These are phyloP conservation scores for Sporothrix dimorphospora DNA, from an alignment of 2,329 filamentous ascomycete species.

Conservation along the genomic window DNA sequence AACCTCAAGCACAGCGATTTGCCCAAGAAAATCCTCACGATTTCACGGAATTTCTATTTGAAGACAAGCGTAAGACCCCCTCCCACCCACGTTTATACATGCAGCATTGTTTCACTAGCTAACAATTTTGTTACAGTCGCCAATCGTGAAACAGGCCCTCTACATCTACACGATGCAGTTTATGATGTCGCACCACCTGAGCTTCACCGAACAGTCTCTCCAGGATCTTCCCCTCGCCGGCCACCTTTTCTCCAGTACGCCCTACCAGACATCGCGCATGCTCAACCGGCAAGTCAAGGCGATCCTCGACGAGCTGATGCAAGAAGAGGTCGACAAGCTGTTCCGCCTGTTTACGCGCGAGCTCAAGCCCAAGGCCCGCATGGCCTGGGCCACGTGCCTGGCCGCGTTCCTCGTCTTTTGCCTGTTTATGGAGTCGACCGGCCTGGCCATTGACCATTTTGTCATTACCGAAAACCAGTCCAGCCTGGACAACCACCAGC, in stretches of 20 bases:
- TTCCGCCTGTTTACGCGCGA: slow-evolving; percentile 58
- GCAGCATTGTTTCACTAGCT: not conserved
- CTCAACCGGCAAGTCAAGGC: slow-evolving; percentile 61
- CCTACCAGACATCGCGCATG: slow-evolving; percentile 56
- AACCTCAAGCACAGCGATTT: slow-evolving; percentile 49
- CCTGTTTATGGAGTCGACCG: slow-evolving; percentile 62
- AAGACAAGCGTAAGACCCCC: slow-evolving; percentile 46
- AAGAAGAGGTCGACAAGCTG: slow-evolving; percentile 54
- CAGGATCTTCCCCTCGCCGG: slow-evolving; percentile 47
- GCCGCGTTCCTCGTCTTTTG: slow-evolving; percentile 61
- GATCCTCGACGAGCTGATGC: slow-evolving; percentile 58
- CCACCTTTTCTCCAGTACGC: slow-evolving; percentile 49
- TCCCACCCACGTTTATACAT: no score
- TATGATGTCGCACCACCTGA: slow-evolving; percentile 58
- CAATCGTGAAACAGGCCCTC: slow-evolving; percentile 57
- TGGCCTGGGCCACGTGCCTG: slow-evolving; percentile 60
- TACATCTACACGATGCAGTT: slow-evolving; percentile 62
- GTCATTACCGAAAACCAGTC: slow-evolving; percentile 57
- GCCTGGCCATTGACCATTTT: slow-evolving; percentile 57
- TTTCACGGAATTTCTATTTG: slow-evolving; percentile 54
- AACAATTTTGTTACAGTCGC: slow-evolving; percentile 40
- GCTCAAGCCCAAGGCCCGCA: slow-evolving; percentile 57
- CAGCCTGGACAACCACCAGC: slow-evolving; percentile 45
- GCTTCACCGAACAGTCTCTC: slow-evolving; percentile 52
- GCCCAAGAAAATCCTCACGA: slow-evolving; percentile 50